phyloP scores from a whole-genome alignment of 805 yeast species.

The Yamadazyma phyllophila region DNA sequence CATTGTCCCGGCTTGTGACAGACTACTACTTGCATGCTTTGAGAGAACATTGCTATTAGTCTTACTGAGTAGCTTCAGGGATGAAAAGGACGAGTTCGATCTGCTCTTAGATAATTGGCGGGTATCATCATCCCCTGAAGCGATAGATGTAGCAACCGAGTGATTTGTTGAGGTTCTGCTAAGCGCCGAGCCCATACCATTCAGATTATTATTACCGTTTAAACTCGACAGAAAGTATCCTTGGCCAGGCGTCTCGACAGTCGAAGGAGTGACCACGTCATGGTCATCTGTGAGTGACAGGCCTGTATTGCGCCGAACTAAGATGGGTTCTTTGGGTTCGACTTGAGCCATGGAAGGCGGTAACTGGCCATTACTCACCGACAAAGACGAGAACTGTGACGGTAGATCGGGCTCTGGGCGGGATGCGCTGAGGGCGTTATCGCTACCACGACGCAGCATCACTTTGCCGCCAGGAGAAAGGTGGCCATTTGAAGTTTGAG shows the following conservation, averaged over 20 bases:
- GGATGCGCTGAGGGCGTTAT: not conserved
- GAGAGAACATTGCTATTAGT: slow-evolving; percentile 10
- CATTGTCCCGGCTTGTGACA: slow-evolving; percentile 17
- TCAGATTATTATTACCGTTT: not conserved
- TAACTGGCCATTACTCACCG: slow-evolving; percentile 23
- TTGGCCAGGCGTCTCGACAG: not conserved
- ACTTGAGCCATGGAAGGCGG: slow-evolving; percentile 70
- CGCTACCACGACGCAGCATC: slow-evolving; percentile 1
- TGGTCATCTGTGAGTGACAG: slow-evolving; percentile 21
- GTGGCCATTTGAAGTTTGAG: not conserved
- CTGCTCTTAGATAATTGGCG: slow-evolving; percentile 11
- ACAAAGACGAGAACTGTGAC: slow-evolving; percentile 11
- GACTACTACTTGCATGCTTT: slow-evolving; percentile 11
- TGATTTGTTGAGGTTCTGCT: slow-evolving; percentile 18
- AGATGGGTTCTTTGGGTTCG: slow-evolving; percentile 73
- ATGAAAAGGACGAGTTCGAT: slow-evolving; percentile 15
- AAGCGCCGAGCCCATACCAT: slow-evolving; percentile 1
- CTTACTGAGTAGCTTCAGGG: slow-evolving; percentile 9
- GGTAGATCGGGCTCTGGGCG: slow-evolving; percentile 12
- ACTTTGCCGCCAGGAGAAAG: not conserved
- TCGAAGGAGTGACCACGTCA: not conserved
- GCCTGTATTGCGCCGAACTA: slow-evolving; percentile 52
- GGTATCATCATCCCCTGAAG: slow-evolving; percentile 4
- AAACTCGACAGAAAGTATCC: not conserved
- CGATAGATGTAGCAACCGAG: slow-evolving; percentile 9